These are phyloP conservation scores for Phycomyces nitens DNA, from an alignment of 192 early-diverging fungal genomes.

Conservation along the genomic window DNA sequence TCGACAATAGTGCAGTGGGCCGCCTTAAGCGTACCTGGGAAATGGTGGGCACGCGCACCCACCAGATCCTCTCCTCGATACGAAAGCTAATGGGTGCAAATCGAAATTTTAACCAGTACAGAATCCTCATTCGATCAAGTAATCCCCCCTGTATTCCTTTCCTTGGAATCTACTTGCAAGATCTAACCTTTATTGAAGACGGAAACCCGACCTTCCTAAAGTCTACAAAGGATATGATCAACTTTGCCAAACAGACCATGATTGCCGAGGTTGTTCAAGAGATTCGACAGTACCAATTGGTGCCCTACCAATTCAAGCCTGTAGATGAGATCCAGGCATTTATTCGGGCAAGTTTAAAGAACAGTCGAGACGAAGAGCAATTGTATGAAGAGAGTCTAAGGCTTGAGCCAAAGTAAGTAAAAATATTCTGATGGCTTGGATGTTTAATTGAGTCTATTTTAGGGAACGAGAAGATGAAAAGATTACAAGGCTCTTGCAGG, in stretches of 20 bases:
- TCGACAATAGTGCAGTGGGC: slow-evolving; percentile 85
- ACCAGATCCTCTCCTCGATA: slow-evolving; percentile 59
- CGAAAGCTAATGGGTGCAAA: slow-evolving; percentile 76
- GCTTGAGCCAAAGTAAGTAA: slow-evolving; percentile 75
- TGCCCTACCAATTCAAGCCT: slow-evolving; percentile 69
- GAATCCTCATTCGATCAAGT: slow-evolving; percentile 74
- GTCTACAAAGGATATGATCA: slow-evolving; percentile 69
- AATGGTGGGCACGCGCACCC: slow-evolving; percentile 50
- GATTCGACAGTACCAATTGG: slow-evolving; percentile 90
- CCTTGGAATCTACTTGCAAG: slow-evolving; percentile 75
- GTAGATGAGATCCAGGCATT: slow-evolving; percentile 88
- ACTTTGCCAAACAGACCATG: slow-evolving; percentile 88
- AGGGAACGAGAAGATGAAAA: slow-evolving; percentile 82
- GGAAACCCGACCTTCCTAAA: slow-evolving; percentile 79
- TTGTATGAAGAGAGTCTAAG: slow-evolving; percentile 75
- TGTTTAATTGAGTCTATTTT: background rate
- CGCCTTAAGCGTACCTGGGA: slow-evolving; percentile 93
- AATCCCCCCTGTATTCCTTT: slow-evolving; percentile 88
- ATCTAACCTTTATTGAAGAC: slow-evolving; percentile 93
- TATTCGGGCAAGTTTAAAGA: slow-evolving; percentile 63
- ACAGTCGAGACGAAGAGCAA: slow-evolving; percentile 65
- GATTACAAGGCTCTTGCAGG: slow-evolving; percentile 67
- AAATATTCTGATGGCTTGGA: background rate
- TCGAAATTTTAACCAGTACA: slow-evolving; percentile 83
- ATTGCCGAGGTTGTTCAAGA: slow-evolving; percentile 90